These are phyloP conservation scores for Penicillium sp. DNA, from an alignment of 2,329 filamentous ascomycete species.

Conservation along the genomic window DNA sequence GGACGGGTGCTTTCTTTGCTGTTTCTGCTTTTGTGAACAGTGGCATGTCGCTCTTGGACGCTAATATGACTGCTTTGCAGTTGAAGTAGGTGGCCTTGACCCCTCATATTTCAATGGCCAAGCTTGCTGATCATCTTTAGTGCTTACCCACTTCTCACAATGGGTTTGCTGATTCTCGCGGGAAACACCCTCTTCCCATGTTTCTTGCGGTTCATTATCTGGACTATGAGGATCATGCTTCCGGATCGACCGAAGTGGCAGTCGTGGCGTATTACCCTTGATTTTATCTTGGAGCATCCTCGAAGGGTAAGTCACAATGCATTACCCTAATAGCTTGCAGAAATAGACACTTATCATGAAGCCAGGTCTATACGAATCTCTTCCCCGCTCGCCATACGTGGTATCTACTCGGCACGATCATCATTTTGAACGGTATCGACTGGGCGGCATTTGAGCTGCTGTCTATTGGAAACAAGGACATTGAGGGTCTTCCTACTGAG, in stretches of 20 bases:
- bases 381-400: constrained; percentile 64
- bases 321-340: background rate
- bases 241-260: constrained; percentile 27
- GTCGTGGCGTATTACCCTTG: constrained; percentile 32
- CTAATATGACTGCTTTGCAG: constrained; percentile 51
- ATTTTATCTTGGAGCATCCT: constrained; percentile 38
- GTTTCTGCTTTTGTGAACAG: constrained; percentile 56
- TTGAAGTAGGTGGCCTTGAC: constrained; percentile 24
- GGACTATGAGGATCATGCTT: constrained; percentile 43
- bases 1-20: constrained; percentile 50
- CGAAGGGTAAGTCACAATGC: constrained; percentile 24
- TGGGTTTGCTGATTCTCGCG: constrained; percentile 60
- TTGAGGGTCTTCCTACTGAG: constrained; percentile 52
- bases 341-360: constrained; percentile 6
- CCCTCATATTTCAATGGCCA: background rate
- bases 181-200: constrained; percentile 67
- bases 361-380: constrained; percentile 44
- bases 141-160: constrained; percentile 43
- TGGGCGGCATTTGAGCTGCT: constrained; percentile 66
- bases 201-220: constrained; percentile 60
- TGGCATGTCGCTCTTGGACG: constrained; percentile 54
- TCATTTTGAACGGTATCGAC: constrained; percentile 60
- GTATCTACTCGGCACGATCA: constrained; percentile 62
- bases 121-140: constrained; percentile 21
- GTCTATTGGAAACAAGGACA: constrained; percentile 59